phyloP scores from a whole-genome alignment of 306 rosid species.

The Malus domestica region DNA sequence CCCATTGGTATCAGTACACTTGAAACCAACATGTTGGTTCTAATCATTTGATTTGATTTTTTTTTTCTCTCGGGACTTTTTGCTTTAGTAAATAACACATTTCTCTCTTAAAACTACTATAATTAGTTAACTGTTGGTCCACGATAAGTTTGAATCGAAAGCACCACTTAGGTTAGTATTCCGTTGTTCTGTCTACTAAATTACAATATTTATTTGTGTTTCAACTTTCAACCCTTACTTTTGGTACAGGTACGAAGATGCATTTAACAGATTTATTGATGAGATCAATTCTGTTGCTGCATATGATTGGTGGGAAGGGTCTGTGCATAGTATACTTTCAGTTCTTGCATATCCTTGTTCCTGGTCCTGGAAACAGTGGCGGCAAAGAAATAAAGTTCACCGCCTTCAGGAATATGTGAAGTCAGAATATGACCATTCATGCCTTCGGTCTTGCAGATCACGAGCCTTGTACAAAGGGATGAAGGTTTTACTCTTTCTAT shows the following conservation, averaged over 20 bases:
- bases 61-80: not conserved
- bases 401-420: conserved; percentile 94
- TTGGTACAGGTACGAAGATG: conserved; percentile 84
- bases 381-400: conserved; percentile 70
- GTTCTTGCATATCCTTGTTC: conserved; percentile 95
- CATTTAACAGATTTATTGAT: conserved; percentile 93
- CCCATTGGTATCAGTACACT: not conserved
- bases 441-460: conserved; percentile 92
- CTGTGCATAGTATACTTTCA: conserved; percentile 90
- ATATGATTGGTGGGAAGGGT: conserved; percentile 99
- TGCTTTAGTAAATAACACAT: not conserved
- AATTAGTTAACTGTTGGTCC: not conserved
- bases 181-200: not conserved
- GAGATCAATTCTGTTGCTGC: conserved; percentile 92
- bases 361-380: conserved; percentile 99
- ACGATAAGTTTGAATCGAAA: not conserved
- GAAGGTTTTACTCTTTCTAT: conserved; percentile 48
- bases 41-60: not conserved
- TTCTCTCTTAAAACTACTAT: not conserved
- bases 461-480: conserved; percentile 98
- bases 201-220: conserved; percentile 12
- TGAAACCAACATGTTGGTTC: not conserved
- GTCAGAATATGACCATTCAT: conserved; percentile 94
- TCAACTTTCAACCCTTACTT: not conserved
- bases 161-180: not conserved